Evolutionary conservation across 129 eudicot species (phyloP).

Genomic region (Helianthus tuberosus): DNA sequence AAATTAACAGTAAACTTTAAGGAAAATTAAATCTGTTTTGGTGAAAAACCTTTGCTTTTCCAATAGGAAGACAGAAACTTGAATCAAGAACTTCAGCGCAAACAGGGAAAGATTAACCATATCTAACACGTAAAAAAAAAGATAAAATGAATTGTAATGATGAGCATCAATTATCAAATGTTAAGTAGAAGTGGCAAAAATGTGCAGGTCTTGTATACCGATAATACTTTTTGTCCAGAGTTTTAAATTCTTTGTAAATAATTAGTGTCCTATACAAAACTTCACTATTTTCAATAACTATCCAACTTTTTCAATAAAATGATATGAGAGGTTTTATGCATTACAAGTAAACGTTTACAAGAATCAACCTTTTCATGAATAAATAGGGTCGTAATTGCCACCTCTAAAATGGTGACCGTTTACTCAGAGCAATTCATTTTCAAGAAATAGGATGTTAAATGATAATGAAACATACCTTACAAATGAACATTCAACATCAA

Average conservation of each 20-base stretch:
- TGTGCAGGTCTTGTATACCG: background rate
- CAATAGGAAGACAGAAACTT: constrained; percentile 87
- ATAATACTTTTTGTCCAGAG: background rate
- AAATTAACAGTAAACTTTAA: background rate
- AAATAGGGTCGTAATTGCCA: background rate
- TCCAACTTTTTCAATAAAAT: background rate
- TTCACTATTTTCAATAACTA: background rate
- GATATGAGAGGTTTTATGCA: background rate
- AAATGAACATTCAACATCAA: too few species aligned
- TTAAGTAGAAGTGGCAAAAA: background rate
- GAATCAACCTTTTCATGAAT: background rate
- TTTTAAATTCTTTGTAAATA: background rate
- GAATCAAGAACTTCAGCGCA: constrained; percentile 88
- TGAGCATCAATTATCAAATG: background rate
- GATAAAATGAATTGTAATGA: background rate
- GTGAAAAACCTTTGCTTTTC: constrained; percentile 85
- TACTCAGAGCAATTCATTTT: constrained; percentile 89
- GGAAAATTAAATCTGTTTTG: background rate
- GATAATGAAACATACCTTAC: too few species aligned
- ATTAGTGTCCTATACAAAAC: background rate
- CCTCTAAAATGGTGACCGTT: background rate
- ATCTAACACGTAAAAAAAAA: constrained; percentile 33
- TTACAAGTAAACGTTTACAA: background rate
- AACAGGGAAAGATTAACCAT: constrained; percentile 90
- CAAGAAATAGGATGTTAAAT: constrained; percentile 44